phyloP scores from a whole-genome alignment of 176 grass and related monocot species.

The Otatea glauca region DNA sequence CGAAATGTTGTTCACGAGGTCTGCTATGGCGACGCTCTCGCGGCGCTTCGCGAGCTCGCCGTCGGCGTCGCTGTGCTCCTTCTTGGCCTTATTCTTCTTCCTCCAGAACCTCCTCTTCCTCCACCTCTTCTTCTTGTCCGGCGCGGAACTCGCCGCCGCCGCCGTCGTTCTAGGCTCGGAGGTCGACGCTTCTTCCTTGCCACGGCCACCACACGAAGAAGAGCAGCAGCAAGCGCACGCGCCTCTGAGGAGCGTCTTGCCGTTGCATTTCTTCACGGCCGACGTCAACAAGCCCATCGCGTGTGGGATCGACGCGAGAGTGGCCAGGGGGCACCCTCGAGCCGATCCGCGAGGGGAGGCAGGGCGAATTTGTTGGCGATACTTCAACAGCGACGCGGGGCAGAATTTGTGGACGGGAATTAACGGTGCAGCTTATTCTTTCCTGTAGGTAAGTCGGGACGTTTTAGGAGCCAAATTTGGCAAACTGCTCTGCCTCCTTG shows the following conservation, averaged over 20 bases:
- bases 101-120: constrained; percentile 57
- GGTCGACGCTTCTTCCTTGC: constrained; percentile 43
- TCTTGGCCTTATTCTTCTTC: constrained; percentile 60
- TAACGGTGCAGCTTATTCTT: not conserved
- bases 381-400: constrained; percentile 37
- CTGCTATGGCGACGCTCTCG: constrained; percentile 41
- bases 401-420: constrained; percentile 46
- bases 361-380: constrained; percentile 21
- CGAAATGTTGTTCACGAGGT: constrained; percentile 69
- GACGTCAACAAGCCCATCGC: constrained; percentile 49
- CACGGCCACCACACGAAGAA: constrained; percentile 28
- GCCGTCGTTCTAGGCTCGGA: not conserved
- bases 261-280: constrained; percentile 50
- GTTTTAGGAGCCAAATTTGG: constrained; percentile 36
- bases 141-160: not conserved
- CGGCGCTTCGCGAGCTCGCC: constrained; percentile 8
- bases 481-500: not conserved
- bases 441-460: not conserved
- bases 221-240: constrained; percentile 29
- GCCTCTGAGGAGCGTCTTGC: constrained; percentile 43
- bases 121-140: constrained; percentile 46
- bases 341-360: constrained; percentile 36
- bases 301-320: constrained; percentile 55
- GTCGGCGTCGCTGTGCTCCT: not conserved
- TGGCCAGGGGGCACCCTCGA: constrained; percentile 41